Base-by-base conservation (phyloP, 1,284 basidiomycete genomes). In the Leccinum pallidistipes region DNA sequence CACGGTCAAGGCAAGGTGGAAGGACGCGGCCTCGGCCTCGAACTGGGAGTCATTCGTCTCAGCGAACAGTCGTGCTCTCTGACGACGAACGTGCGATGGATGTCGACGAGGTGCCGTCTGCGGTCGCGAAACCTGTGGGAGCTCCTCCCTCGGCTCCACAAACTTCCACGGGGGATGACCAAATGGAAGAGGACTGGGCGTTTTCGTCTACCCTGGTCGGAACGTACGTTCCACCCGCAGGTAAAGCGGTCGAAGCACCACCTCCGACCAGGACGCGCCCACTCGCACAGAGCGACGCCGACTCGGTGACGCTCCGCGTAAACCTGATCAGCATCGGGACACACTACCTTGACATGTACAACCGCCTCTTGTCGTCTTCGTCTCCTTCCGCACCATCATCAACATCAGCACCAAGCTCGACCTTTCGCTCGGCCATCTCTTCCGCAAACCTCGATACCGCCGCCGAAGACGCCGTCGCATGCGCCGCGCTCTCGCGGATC, bases 401-500 rank as follows among this genome's bases (percentile, higher is more conserved):
- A 1, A 12, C 56, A 16, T 18, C 53, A 2, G 16, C 38, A 24
- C 43, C 59, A 18, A 66, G 56, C 24, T 66, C 65, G 21, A 69
- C 59, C 56, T 73, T 71, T 8, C 69, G 64, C 36, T 71, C 71
- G 1, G 71, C 65, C 8, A 64, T 71, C 34, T 74, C 71, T 1
- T 83, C 81, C 10, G 91, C 90, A 1, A 85, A 91, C 3, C 76
- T 94, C 0, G 72, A 78, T 0, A 87, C 86, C 53, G 77, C 80
- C 2, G 82, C 87, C 52, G 80, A 88, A 32, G 81, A 82, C 21
- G 73, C 75, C 1, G 78, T 80, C 40, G 94, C 92, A 0, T 88
- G 87, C 16, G 85, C 86, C 47, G 87, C 89, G 0, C 85, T 99
- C 2, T 86, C 93, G 5, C 86, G 96, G 11, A 87, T 94, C 29